phyloP scores from a whole-genome alignment of 768 basidiomycete species.

The Suillus subluteus region DNA sequence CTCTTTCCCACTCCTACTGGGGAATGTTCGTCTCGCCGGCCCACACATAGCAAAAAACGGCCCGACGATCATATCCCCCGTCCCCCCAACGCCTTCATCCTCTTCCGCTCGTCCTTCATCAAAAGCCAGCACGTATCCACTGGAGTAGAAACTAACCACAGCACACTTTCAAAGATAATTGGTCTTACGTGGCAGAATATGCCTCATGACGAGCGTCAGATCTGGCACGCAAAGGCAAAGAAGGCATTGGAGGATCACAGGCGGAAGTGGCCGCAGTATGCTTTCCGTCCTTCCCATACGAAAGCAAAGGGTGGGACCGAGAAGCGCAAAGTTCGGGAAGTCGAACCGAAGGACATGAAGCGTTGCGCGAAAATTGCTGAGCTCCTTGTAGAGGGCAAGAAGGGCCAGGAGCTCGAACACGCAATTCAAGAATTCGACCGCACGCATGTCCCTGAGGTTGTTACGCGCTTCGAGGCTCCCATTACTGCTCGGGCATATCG shows the following conservation, averaged over 20 bases:
- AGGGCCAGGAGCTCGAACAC: slow-evolving; percentile 59
- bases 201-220: slow-evolving; percentile 71
- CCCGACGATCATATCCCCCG: slow-evolving; percentile 79
- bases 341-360: slow-evolving; percentile 55
- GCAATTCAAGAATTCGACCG: slow-evolving; percentile 66
- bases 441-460: slow-evolving; percentile 57
- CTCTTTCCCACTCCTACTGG: slow-evolving; percentile 60
- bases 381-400: slow-evolving; percentile 68
- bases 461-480: slow-evolving; percentile 74
- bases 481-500: slow-evolving; percentile 73
- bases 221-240: slow-evolving; percentile 81
- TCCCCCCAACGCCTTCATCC: slow-evolving; percentile 85
- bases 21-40: slow-evolving; percentile 41
- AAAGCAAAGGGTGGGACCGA: slow-evolving; percentile 33
- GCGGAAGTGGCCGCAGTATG: slow-evolving; percentile 70
- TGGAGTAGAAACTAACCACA: slow-evolving; percentile 81
- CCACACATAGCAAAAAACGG: slow-evolving; percentile 70
- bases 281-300: slow-evolving; percentile 66
- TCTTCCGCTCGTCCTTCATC: slow-evolving; percentile 84
- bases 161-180: slow-evolving; percentile 83
- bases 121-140: slow-evolving; percentile 77
- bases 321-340: slow-evolving; percentile 40
- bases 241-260: slow-evolving; percentile 74
- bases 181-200: slow-evolving; percentile 83
- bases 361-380: slow-evolving; percentile 71